A percentile compares a stretch with the other conserved stretches of the same genome.
These are phyloP conservation scores for Jimgerdemannia lactiflua DNA, from an alignment of 192 early-diverging fungal species.

Conservation along the genomic window DNA sequence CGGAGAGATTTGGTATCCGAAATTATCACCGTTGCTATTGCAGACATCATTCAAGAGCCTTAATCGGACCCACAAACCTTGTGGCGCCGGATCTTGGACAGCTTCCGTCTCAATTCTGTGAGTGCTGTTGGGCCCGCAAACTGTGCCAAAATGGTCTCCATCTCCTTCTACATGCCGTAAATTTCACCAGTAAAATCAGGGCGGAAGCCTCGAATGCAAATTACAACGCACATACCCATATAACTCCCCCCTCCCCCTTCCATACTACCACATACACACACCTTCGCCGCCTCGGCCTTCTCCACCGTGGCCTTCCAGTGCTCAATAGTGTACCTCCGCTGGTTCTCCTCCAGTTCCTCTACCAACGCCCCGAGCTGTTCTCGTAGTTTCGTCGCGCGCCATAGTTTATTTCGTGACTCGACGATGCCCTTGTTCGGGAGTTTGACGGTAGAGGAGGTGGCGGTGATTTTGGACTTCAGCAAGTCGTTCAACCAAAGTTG, in stretches of 20 bases:
- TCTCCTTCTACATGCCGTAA: not conserved
- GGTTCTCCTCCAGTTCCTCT: not conserved
- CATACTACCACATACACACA: not conserved
- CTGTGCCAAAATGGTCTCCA: not conserved
- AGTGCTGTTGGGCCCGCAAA: not conserved
- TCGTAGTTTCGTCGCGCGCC: not conserved
- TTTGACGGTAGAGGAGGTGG: not conserved
- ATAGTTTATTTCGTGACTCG: not conserved
- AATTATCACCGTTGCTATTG: not conserved
- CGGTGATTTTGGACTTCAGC: not conserved
- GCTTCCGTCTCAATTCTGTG: conserved; percentile 7
- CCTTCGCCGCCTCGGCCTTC: not conserved
- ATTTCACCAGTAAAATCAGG: not conserved
- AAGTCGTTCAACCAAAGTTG: not conserved
- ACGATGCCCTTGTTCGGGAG: not conserved
- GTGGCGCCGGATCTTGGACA: conserved; percentile 15
- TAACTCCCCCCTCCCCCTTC: not conserved
- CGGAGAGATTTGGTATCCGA: not conserved
- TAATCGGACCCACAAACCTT: conserved; percentile 6
- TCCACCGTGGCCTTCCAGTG: not conserved
- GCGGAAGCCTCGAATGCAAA: not conserved
- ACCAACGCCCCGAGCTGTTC: not conserved
- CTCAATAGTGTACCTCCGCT: not conserved
- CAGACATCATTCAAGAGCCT: not conserved
- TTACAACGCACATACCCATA: not conserved